Conservation (phyloP, 768 basidiomycete genomes). For the Calocybe cyanea region DNA sequence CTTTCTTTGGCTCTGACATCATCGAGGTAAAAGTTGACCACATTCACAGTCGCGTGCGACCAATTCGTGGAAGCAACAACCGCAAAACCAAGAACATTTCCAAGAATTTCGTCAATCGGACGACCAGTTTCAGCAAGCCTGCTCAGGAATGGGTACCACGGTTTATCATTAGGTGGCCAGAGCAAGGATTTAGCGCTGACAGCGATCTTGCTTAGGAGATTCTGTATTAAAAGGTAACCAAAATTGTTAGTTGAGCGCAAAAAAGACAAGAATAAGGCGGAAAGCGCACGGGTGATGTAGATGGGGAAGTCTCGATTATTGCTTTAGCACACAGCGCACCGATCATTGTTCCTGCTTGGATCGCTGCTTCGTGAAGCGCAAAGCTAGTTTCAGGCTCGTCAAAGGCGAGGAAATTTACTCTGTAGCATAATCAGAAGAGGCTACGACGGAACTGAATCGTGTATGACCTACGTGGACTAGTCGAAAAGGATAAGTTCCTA, state of each 20-base stretch:
- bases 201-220: constrained; percentile 5
- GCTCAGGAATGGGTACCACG: constrained; percentile 35
- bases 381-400: constrained; percentile 31
- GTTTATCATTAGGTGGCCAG: constrained; percentile 22
- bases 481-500: not conserved
- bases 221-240: constrained; percentile 5
- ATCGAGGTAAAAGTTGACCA: constrained; percentile 52
- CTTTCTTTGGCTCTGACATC: constrained; percentile 35
- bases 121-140: constrained; percentile 32
- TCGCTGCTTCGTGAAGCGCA: constrained; percentile 24
- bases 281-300: constrained; percentile 22
- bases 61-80: constrained; percentile 44
- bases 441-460: too few species aligned
- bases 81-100: constrained; percentile 42
- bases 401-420: constrained; percentile 24
- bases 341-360: constrained; percentile 27
- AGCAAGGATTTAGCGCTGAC: constrained; percentile 5
- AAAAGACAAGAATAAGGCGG: not conserved
- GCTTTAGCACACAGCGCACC: constrained; percentile 28
- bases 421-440: constrained; percentile 4
- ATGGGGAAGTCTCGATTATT: constrained; percentile 22
- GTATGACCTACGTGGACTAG: constrained; percentile 11
- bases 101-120: constrained; percentile 39
- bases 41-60: constrained; percentile 44
- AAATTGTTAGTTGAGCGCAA: not conserved